Evolutionary conservation across 1,139 yeast genomes (phyloP).

Genomic region (Pneumocystis carinii): DNA sequence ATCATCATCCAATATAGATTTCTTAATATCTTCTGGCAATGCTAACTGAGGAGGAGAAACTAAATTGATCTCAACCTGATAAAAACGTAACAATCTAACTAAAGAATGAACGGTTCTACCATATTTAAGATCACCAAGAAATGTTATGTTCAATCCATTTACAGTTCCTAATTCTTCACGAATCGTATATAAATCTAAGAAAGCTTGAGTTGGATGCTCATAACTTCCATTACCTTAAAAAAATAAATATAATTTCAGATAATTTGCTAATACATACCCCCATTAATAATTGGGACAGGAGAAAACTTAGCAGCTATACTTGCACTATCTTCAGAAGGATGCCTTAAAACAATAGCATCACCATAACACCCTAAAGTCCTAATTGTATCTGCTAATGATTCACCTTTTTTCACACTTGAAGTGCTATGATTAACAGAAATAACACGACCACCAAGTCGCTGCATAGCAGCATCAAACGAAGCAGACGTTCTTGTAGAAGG

Average conservation of each 20-base stretch:
- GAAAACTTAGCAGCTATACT: slow-evolving; percentile 91
- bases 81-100: slow-evolving; percentile 76
- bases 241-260: not conserved
- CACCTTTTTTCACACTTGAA: slow-evolving; percentile 95
- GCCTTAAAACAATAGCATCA: slow-evolving; percentile 94
- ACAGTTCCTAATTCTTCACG: slow-evolving; percentile 98
- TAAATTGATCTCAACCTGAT: slow-evolving; percentile 84
- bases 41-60: slow-evolving; percentile 81
- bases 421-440: slow-evolving; percentile 70
- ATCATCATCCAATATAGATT: slow-evolving; percentile 47
- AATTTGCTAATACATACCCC: slow-evolving; percentile 36
- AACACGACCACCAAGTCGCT: slow-evolving; percentile 96
- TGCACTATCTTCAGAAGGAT: slow-evolving; percentile 83
- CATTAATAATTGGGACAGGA: slow-evolving; percentile 92
- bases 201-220: slow-evolving; percentile 89
- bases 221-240: slow-evolving; percentile 74
- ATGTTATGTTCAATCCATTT: slow-evolving; percentile 92
- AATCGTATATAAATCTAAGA: slow-evolving; percentile 90
- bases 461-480: slow-evolving; percentile 98
- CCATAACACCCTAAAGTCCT: slow-evolving; percentile 90
- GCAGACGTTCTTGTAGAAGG: slow-evolving; percentile 96
- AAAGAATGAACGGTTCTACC: slow-evolving; percentile 98
- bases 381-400: slow-evolving; percentile 90
- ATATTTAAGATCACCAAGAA: slow-evolving; percentile 96
- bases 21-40: slow-evolving; percentile 58